Evolutionary conservation across 148 eudicot genomes (phyloP).

Genomic region (Agrostemma githago): DNA sequence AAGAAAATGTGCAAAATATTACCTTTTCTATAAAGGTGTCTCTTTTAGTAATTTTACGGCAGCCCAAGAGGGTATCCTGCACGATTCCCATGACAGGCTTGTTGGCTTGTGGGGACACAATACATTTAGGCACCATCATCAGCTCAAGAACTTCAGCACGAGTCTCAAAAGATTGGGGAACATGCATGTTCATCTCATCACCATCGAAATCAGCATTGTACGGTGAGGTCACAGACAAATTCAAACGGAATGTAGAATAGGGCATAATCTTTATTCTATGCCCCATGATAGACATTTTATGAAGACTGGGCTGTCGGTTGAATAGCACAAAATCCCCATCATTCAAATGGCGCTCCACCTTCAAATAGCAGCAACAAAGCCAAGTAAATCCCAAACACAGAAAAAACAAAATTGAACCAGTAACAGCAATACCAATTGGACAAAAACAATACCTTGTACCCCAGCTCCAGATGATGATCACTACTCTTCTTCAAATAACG

Average conservation of each 20-base stretch:
- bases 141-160: slow-evolving; percentile 97
- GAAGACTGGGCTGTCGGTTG: slow-evolving; percentile 97
- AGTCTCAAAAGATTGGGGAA: slow-evolving; percentile 98
- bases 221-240: slow-evolving; percentile 92
- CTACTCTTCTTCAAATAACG: slow-evolving; percentile 97
- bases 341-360: slow-evolving; percentile 95
- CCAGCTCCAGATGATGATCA: slow-evolving; percentile 93
- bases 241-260: slow-evolving; percentile 90
- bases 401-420: not conserved
- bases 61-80: slow-evolving; percentile 95
- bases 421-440: not conserved
- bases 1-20: slow-evolving; percentile 1
- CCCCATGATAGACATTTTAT: slow-evolving; percentile 99
- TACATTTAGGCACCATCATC: slow-evolving; percentile 99
- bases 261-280: slow-evolving; percentile 98
- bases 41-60: slow-evolving; percentile 94
- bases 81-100: slow-evolving; percentile 99
- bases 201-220: slow-evolving; percentile 99
- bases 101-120: slow-evolving; percentile 97
- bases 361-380: slow-evolving; percentile 13
- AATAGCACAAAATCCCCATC: slow-evolving; percentile 98
- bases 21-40: slow-evolving; percentile 99
- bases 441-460: slow-evolving; percentile 58
- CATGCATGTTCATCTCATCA: slow-evolving; percentile 99
- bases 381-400: slow-evolving; percentile 1